Percentiles rank a stretch among this genome's conserved stretches.
phyloP scores from a whole-genome alignment of 495 filamentous ascomycete genomes.

The Neurospora africana region DNA sequence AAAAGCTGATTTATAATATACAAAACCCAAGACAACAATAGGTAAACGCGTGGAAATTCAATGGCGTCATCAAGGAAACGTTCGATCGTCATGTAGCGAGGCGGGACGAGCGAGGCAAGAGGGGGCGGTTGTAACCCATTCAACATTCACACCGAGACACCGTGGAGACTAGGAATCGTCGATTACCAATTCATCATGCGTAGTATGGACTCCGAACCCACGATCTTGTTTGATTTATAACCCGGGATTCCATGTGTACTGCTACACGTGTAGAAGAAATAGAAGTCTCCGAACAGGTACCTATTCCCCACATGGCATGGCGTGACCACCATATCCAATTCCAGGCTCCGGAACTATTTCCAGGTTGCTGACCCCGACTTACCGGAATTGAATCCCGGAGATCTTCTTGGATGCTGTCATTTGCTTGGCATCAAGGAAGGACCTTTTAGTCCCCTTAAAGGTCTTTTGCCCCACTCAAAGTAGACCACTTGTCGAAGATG shows the following conservation, averaged over 20 bases:
- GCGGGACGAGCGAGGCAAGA: neutral
- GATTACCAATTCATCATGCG: neutral
- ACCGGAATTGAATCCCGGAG: neutral
- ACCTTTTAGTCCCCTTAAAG: neutral
- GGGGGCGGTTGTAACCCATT: neutral
- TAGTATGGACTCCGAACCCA: neutral
- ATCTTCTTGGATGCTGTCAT: neutral
- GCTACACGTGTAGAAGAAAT: neutral
- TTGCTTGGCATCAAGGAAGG: neutral
- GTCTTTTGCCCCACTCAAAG: neutral
- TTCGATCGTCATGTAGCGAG: neutral
- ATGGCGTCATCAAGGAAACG: neutral
- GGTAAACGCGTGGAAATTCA: neutral
- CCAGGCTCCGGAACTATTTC: neutral
- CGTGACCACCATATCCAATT: neutral
- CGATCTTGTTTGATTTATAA: neutral
- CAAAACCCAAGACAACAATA: neutral
- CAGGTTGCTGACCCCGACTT: neutral
- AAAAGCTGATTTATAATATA: too few relatives aligned
- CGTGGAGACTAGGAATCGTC: neutral
- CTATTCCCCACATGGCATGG: neutral
- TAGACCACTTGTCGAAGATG: too few relatives aligned
- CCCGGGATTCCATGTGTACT: neutral
- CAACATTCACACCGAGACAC: neutral
- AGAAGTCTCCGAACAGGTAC: neutral